Percentiles rank a stretch among this genome's conserved stretches.
These are phyloP conservation scores for Ceratobasidium sp. DNA, from an alignment of 1,284 basidiomycete genomes.

Conservation along the genomic window DNA sequence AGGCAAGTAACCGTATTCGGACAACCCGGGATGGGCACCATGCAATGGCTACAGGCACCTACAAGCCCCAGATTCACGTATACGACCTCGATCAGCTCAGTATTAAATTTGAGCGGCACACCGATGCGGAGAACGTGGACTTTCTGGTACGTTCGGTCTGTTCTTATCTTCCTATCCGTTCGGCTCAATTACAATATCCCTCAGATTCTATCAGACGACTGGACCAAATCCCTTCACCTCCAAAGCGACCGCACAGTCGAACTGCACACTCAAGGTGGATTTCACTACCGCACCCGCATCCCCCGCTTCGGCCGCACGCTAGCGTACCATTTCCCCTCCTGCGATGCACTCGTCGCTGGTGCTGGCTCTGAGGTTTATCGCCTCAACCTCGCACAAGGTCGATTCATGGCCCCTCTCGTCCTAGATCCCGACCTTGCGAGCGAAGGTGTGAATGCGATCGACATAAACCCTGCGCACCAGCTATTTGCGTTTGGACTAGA, in stretches of 20 bases:
- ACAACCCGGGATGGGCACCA: constrained; percentile 93
- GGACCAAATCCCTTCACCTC: constrained; percentile 98
- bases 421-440: constrained; percentile 67
- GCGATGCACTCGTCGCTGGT: constrained; percentile 83
- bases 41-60: constrained; percentile 95
- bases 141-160: constrained; percentile 89
- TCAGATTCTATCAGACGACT: constrained; percentile 96
- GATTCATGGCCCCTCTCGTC: constrained; percentile 86
- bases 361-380: constrained; percentile 91
- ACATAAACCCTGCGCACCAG: constrained; percentile 95
- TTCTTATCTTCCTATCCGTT: constrained; percentile 32
- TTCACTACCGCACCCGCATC: constrained; percentile 93
- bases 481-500: constrained; percentile 92
- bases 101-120: constrained; percentile 96
- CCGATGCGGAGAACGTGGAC: constrained; percentile 97
- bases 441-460: constrained; percentile 89
- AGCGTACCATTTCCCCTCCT: constrained; percentile 88
- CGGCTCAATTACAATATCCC: constrained; percentile 34
- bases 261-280: constrained; percentile 93
- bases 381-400: constrained; percentile 95
- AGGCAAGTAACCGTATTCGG: constrained; percentile 92
- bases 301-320: constrained; percentile 94
- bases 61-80: constrained; percentile 97
- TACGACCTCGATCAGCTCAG: constrained; percentile 96
- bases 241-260: constrained; percentile 97